Evolutionary conservation across 441 rosid species (phyloP).

Genomic region (Viola pubescens): DNA sequence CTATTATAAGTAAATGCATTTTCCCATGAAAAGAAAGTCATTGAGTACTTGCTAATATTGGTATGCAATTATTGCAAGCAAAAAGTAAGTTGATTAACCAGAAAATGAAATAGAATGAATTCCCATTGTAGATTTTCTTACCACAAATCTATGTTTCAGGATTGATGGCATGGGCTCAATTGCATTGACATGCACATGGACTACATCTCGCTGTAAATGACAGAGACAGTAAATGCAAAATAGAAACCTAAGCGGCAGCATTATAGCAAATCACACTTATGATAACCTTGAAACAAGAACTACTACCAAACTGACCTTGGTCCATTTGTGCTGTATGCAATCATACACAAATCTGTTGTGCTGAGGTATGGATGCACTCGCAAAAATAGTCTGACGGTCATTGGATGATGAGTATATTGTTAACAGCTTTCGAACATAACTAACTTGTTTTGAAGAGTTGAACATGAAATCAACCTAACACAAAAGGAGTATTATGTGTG

Average conservation of each 20-base stretch:
- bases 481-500: conserved; percentile 11
- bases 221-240: conserved; percentile 10
- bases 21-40: no score
- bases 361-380: conserved; percentile 92
- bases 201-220: conserved; percentile 49
- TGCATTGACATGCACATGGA: conserved; percentile 68
- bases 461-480: conserved; percentile 84
- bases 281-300: conserved; percentile 7
- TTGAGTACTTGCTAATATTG: no score
- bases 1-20: no score
- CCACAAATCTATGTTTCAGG: conserved; percentile 64
- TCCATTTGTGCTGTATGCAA: conserved; percentile 89
- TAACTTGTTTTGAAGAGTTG: conserved; percentile 80
- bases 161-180: conserved; percentile 68
- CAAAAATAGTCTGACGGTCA: conserved; percentile 72
- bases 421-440: conserved; percentile 69
- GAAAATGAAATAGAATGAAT: conserved; percentile 1
- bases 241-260: conserved; percentile 11
- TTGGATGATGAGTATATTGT: conserved; percentile 65
- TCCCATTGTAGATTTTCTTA: conserved; percentile 27
- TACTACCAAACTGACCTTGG: conserved; percentile 57
- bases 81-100: not conserved
- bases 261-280: conserved; percentile 4
- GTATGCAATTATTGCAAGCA: not conserved
- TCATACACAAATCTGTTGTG: conserved; percentile 71